These are phyloP conservation scores for Nepenthes mirabilis DNA, from an alignment of 148 eudicot species.

Conservation along the genomic window DNA sequence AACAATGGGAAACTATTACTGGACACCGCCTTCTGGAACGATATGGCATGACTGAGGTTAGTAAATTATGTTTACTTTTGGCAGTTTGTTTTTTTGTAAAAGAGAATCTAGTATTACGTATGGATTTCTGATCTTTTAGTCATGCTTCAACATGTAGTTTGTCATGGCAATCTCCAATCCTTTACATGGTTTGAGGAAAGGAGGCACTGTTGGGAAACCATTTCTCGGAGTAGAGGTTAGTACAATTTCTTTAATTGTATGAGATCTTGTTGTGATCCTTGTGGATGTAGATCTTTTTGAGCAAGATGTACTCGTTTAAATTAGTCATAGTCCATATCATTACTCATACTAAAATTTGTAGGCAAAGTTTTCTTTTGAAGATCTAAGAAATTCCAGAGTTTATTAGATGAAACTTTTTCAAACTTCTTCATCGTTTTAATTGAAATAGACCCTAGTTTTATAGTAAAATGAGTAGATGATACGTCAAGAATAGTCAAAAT, in stretches of 20 bases:
- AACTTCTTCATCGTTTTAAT: neutral
- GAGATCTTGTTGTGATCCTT: neutral
- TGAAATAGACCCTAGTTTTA: too few relatives aligned
- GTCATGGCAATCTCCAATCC: conserved; percentile 96
- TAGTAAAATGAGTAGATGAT: too few relatives aligned
- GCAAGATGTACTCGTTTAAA: too few relatives aligned
- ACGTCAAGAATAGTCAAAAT: too few relatives aligned
- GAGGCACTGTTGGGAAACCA: conserved; percentile 96
- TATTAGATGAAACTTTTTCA: too few relatives aligned
- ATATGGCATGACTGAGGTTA: conserved; percentile 98
- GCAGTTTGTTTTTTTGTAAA: neutral
- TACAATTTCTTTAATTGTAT: neutral
- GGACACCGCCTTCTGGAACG: conserved; percentile 88
- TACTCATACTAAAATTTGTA: too few relatives aligned
- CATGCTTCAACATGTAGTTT: conserved; percentile 42
- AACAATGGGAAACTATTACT: conserved; percentile 87
- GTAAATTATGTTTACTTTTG: conserved; percentile 7
- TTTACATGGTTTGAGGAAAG: conserved; percentile 64
- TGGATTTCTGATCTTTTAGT: conserved; percentile 6
- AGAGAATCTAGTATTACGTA: neutral
- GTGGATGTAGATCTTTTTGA: too few relatives aligned
- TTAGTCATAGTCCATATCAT: too few relatives aligned
- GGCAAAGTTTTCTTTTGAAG: too few relatives aligned
- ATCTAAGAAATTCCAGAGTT: too few relatives aligned
- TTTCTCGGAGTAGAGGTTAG: conserved; percentile 93